Evolutionary conservation across 1,284 basidiomycete species (phyloP).

Genomic region (Fistulina hepatica): DNA sequence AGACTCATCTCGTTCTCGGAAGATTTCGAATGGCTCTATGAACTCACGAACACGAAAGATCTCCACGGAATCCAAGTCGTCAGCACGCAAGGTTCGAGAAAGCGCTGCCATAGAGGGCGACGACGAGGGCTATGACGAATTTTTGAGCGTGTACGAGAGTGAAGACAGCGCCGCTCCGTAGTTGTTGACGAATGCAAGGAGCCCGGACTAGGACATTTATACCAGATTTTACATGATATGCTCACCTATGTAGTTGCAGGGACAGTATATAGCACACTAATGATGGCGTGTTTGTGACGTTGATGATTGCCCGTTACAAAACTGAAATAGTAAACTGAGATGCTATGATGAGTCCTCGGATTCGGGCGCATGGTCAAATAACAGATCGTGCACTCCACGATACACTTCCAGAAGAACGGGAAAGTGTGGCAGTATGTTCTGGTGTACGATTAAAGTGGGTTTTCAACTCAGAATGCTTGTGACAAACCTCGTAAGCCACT

Average conservation of each 20-base stretch:
- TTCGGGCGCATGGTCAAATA: no score
- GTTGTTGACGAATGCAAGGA: no score
- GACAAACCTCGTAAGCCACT: conserved; percentile 43
- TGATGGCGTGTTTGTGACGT: no score
- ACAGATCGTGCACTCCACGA: conserved; percentile 39
- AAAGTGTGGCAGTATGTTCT: conserved; percentile 59
- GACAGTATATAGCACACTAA: no score
- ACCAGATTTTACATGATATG: no score
- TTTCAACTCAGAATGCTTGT: conserved; percentile 1
- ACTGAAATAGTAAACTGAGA: no score
- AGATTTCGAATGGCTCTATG: conserved; percentile 25
- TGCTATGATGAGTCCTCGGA: no score
- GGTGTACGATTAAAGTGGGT: conserved; percentile 6
- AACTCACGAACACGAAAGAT: conserved; percentile 33
- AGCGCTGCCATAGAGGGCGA: conserved; percentile 64
- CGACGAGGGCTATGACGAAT: conserved; percentile 67
- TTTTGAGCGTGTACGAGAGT: conserved; percentile 70
- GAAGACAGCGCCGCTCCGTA: conserved; percentile 35
- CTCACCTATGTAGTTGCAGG: no score
- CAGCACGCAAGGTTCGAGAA: conserved; percentile 31
- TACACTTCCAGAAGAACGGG: conserved; percentile 50
- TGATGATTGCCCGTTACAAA: no score
- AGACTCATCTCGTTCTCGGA: conserved; percentile 26
- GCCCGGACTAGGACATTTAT: no score
- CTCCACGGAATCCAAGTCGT: conserved; percentile 28